Evolutionary conservation across 179 eudicot species (phyloP).

Genomic region (Vitellaria paradoxa): DNA sequence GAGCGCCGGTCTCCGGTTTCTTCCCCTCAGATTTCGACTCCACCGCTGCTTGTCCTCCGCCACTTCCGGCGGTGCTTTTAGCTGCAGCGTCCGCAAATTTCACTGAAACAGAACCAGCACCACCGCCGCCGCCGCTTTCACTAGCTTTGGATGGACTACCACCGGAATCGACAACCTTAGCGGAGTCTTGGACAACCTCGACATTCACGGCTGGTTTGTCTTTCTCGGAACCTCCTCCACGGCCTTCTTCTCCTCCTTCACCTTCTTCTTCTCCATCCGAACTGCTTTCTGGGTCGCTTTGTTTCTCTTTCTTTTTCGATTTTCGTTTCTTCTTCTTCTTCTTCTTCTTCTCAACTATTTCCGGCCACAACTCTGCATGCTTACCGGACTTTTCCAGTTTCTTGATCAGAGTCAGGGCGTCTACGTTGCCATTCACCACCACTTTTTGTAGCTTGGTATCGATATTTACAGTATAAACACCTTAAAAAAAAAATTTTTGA

Average conservation of each 20-base stretch:
- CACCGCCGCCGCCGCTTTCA: not conserved
- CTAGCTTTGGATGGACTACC: not conserved
- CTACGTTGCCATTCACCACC: conserved; percentile 50
- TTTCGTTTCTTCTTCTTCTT: not conserved
- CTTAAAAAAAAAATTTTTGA: conserved; percentile 28
- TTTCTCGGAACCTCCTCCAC: not conserved
- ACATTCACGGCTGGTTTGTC: conserved; percentile 12
- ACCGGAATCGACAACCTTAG: not conserved
- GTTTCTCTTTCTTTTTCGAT: conserved; percentile 22
- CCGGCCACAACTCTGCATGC: conserved; percentile 63
- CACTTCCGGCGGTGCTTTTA: not conserved
- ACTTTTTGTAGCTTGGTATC: conserved; percentile 63
- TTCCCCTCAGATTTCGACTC: conserved; percentile 38
- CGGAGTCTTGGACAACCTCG: not conserved
- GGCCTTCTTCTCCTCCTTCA: not conserved
- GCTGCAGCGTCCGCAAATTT: not conserved
- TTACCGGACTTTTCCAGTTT: conserved; percentile 66
- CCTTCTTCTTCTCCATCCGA: not conserved
- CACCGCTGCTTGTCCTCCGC: not conserved
- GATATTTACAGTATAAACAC: conserved; percentile 53
- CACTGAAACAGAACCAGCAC: not conserved
- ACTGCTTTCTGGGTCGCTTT: not conserved
- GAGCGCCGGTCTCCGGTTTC: conserved; percentile 24
- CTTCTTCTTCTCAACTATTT: conserved; percentile 15
- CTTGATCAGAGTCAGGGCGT: conserved; percentile 38